Evolutionary conservation across 1,284 basidiomycete species (phyloP), one percentile per base, ranked within the genome.

Genomic region (Cryptococcus jaspeensis): DNA sequence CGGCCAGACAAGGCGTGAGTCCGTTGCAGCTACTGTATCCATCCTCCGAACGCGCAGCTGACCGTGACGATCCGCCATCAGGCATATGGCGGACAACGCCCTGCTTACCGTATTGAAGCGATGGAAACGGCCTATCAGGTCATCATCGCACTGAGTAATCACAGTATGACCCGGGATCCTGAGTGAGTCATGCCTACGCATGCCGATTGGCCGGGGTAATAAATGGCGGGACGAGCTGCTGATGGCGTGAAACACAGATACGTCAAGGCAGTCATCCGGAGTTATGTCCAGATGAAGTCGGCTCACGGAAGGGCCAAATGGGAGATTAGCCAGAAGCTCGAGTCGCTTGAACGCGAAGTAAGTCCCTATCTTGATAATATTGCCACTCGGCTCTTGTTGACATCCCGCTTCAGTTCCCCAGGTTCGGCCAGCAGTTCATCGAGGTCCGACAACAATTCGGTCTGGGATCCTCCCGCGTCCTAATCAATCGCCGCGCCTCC

Each of bases 311-410:
- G 63, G 56, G 48, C 52, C 0, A 59, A 60, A 22, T 16, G 20
- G 15, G 68, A 74, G 46, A 56, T 71, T n/a, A 45, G 58, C 15
- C 22, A 45, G 11, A 76, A 76, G 62, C 59, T 76, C 16, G 55
- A 61, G 16, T 9, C 50, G 13, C 53, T 73, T 15, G 74, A 76
- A 55, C 41, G 55, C 25, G 65, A 68, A 48, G 73, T 73, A 36
- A 50, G 68, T 58, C 1, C 3, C 16, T 43, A 60, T 53, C 18
- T 46, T 35, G 13, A 40, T 13, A 16, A 15, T 23, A 11, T 8
- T n/a, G n/a, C 20, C 38, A 5, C 57, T 39, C 28, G 32, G 12
- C 28, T 45, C 20, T 41, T 36, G 25, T 28, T n/a, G 35, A 32
- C 15, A 41, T 43, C 22, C 7, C 40, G 3, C 38, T 11, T 4